A percentile compares a stretch with the other conserved stretches of the same genome.
These are phyloP conservation scores for Candida palmyrensis DNA, from an alignment of 805 yeast genomes.

Conservation along the genomic window DNA sequence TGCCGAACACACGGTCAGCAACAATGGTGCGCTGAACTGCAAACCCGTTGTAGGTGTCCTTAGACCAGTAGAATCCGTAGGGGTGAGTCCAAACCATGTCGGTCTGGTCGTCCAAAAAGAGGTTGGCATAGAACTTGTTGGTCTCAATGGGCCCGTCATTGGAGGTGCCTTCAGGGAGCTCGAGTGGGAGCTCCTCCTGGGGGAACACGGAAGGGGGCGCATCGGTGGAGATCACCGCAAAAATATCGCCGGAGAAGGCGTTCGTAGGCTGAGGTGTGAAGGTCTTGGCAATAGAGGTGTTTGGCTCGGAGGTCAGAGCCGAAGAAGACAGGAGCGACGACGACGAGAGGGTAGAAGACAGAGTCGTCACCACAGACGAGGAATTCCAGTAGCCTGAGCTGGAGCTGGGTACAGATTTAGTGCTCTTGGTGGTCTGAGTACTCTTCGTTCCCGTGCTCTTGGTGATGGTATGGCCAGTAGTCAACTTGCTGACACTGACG, in stretches of 20 bases:
- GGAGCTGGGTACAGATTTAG: no score
- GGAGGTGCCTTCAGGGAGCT: constrained; percentile 43
- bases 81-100: constrained; percentile 61
- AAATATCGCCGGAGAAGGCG: constrained; percentile 34
- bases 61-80: constrained; percentile 51
- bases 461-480: constrained; percentile 13
- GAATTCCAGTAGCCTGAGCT: no score
- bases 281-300: background rate
- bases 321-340: constrained; percentile 2
- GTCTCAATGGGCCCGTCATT: constrained; percentile 52
- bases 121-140: constrained; percentile 69
- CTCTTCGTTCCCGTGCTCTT: no score
- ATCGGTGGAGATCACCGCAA: constrained; percentile 38
- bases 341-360: constrained; percentile 3
- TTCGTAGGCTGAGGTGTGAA: constrained; percentile 4
- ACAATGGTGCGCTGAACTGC: constrained; percentile 56
- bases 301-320: constrained; percentile 6
- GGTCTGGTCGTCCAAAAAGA: constrained; percentile 51
- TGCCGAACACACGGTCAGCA: constrained; percentile 40
- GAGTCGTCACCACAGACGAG: no score
- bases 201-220: constrained; percentile 36
- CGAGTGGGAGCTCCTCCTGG: constrained; percentile 39
- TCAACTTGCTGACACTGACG: constrained; percentile 17
- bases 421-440: no score
- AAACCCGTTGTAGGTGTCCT: constrained; percentile 45